These are phyloP conservation scores for Gloeostereum incarnatum DNA, from an alignment of 768 basidiomycete genomes.

Conservation along the genomic window DNA sequence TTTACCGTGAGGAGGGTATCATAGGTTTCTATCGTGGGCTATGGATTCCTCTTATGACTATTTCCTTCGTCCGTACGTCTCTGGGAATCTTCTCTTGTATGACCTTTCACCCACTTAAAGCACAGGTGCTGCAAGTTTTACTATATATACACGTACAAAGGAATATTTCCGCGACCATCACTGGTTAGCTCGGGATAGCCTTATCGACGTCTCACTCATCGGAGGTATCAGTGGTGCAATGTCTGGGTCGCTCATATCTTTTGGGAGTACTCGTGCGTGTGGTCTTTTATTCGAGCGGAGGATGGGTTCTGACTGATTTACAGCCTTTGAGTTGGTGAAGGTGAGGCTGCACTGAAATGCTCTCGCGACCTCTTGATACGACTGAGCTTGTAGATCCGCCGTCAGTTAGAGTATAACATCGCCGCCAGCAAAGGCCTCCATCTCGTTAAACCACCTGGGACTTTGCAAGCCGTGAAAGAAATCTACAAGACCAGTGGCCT, in stretches of 20 bases:
- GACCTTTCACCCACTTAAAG: conserved; percentile 4
- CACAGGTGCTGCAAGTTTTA: conserved; percentile 82
- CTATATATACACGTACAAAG: conserved; percentile 82
- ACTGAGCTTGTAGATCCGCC: conserved; percentile 53
- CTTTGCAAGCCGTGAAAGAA: conserved; percentile 68
- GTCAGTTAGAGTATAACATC: conserved; percentile 89
- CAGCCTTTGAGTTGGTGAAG: conserved; percentile 94
- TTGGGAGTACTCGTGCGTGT: conserved; percentile 80
- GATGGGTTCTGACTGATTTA: conserved; percentile 2
- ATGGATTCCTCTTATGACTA: conserved; percentile 90
- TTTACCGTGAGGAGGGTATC: conserved; percentile 80
- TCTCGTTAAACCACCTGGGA: conserved; percentile 71
- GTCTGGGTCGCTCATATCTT: conserved; percentile 83
- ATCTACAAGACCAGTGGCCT: conserved; percentile 61
- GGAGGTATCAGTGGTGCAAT: conserved; percentile 83
- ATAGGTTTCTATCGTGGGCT: conserved; percentile 86
- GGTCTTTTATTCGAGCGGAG: neutral
- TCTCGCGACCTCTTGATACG: neutral
- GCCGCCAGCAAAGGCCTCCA: conserved; percentile 69
- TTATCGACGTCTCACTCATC: conserved; percentile 64
- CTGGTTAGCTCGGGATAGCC: conserved; percentile 45
- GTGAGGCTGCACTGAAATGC: conserved; percentile 30
- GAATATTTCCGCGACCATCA: conserved; percentile 54
- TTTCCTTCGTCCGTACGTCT: conserved; percentile 89
- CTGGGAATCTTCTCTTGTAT: conserved; percentile 4